Percentiles rank a stretch among this genome's conserved stretches.
phyloP scores from a whole-genome alignment of 345 rosid genomes.

The Brassica carinata region DNA sequence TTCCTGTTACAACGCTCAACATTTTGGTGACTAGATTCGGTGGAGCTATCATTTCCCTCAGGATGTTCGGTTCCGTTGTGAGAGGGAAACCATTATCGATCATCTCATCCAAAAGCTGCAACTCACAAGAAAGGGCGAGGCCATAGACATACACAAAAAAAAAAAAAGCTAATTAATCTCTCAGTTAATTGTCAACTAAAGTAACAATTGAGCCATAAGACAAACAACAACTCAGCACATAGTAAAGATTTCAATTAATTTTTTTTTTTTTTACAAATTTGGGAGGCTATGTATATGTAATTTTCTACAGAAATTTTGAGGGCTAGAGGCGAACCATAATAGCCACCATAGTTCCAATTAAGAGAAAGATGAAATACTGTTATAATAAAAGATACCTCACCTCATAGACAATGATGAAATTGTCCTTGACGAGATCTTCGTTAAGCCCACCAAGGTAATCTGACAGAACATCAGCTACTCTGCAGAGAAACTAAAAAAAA shows the following conservation, averaged over 20 bases:
- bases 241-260: no score
- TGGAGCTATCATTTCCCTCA: conserved; percentile 95
- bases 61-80: conserved; percentile 87
- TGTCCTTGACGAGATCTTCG: conserved; percentile 93
- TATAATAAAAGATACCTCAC: conserved; percentile 40
- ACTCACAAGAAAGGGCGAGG: background rate
- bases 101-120: conserved; percentile 72
- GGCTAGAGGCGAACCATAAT: background rate
- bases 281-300: no score
- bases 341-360: background rate
- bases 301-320: no score
- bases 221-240: no score
- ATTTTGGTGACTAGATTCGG: conserved; percentile 89
- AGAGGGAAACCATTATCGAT: conserved; percentile 98
- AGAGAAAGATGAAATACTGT: background rate
- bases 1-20: conserved; percentile 95
- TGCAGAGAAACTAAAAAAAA: conserved; percentile 72
- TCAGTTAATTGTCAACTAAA: background rate
- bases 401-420: conserved; percentile 94
- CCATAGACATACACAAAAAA: background rate
- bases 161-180: background rate
- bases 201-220: no score
- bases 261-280: no score
- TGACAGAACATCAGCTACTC: conserved; percentile 81
- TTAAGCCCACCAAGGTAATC: conserved; percentile 94